Evolutionary conservation across 768 basidiomycete genomes (phyloP), one percentile per base, ranked within the genome.

Genomic region (Amanita rubescens): DNA sequence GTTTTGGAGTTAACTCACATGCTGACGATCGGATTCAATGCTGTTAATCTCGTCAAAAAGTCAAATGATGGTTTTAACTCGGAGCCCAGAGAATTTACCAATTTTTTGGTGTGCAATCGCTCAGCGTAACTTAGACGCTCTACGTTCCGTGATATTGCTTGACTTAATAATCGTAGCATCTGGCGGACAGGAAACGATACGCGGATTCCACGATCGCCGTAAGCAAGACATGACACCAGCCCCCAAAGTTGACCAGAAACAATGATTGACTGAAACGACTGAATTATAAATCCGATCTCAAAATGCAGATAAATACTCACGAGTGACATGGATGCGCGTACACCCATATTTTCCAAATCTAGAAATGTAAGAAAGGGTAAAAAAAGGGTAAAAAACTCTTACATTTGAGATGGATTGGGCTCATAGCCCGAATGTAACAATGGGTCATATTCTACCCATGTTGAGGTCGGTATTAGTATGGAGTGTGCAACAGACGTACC

Each of bases 181-280:
- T 90, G 88, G 20, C 89, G 78, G 5, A 90, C 83, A 3, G 87
- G 86, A 69, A 91, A 90, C 1, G 89, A 88, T 5, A 91, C 87
- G 9, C 90, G 79, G 81, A 89, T 88, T n/a, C 90, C 88, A 56
- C 78, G 74, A 10, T 72, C 56, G 1, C 90, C 89, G 58, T 90
- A 93, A 0, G 83, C 81, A 63, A 90, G 88, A 60, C 86, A 88
- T 5, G 84, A 76, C 47, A 90, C 81, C 10, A 92, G 72, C 34
- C 89, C 90, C 90, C 90, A 93, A 1, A 91, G 70, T 17, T 80
- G 72, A 27, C 82, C 86, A 59, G 90, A 93, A 0, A 86, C 85
- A 67, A 87, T 78, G 59, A 91, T 86, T 5, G 87, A 89, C 84
- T 85, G 51, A 7, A n/a, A 17, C 41, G 51, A 39, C n/a, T 8